Conservation (phyloP, 2,329 filamentous ascomycete genomes). For the Scytalidium sp. region DNA sequence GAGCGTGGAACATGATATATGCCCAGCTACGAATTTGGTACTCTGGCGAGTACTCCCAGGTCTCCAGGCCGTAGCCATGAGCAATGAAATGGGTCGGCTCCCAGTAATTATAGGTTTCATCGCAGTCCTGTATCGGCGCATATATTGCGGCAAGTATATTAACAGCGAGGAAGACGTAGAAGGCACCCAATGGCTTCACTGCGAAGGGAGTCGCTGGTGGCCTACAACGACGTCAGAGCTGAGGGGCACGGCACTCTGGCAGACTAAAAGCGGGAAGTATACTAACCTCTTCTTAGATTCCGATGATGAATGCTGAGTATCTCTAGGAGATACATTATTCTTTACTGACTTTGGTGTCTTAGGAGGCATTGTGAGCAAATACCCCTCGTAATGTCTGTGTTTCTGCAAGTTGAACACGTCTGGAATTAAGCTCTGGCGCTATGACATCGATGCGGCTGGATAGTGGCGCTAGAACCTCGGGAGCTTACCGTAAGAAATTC, state of each 20-base stretch:
- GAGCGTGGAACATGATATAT: constrained; percentile 78
- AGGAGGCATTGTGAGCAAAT: constrained; percentile 36
- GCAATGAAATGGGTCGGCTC: constrained; percentile 92
- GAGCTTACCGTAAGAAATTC: neutral
- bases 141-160: constrained; percentile 75
- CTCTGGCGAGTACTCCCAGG: constrained; percentile 97
- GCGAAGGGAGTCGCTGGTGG: constrained; percentile 50
- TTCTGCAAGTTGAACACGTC: neutral
- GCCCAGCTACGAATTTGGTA: constrained; percentile 96
- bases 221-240: neutral
- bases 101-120: constrained; percentile 99
- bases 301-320: constrained; percentile 6
- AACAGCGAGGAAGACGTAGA: constrained; percentile 74
- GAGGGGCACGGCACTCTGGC: constrained; percentile 1
- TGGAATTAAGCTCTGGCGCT: neutral
- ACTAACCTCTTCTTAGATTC: constrained; percentile 20
- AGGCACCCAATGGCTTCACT: constrained; percentile 70
- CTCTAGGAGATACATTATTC: constrained; percentile 2
- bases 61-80: constrained; percentile 91
- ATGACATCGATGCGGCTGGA: constrained; percentile 2
- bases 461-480: constrained; percentile 1
- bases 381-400: neutral
- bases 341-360: constrained; percentile 13
- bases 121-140: constrained; percentile 94
- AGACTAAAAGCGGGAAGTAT: neutral